These are phyloP conservation scores for Patellifolia procumbens DNA, from an alignment of 179 eudicot genomes.

Conservation along the genomic window DNA sequence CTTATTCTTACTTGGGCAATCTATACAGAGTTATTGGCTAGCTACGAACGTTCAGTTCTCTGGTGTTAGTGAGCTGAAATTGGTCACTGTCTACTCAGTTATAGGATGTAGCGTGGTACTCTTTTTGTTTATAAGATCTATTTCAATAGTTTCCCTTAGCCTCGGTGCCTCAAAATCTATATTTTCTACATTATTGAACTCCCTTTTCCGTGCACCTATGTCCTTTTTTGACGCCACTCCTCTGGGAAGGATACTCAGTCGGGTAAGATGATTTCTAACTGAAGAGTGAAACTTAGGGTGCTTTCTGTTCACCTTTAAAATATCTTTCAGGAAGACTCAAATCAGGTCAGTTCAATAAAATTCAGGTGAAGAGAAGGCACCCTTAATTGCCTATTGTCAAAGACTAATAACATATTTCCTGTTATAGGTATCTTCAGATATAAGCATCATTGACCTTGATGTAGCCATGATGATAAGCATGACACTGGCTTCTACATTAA, in stretches of 20 bases:
- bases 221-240: slow-evolving; percentile 68
- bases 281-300: background rate
- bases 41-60: slow-evolving; percentile 42
- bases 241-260: slow-evolving; percentile 65
- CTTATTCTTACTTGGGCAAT: slow-evolving; percentile 43
- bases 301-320: too few species aligned
- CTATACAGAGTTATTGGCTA: slow-evolving; percentile 48
- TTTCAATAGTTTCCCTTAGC: slow-evolving; percentile 37
- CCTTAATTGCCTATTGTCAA: background rate
- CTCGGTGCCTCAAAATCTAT: slow-evolving; percentile 42
- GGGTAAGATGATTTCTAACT: slow-evolving; percentile 39
- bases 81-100: slow-evolving; percentile 38
- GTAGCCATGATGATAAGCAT: slow-evolving; percentile 36
- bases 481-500: slow-evolving; percentile 36
- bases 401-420: slow-evolving; percentile 4
- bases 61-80: slow-evolving; percentile 25
- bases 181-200: slow-evolving; percentile 41
- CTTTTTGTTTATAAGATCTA: slow-evolving; percentile 45
- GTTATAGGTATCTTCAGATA: slow-evolving; percentile 52
- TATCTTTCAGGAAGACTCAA: too few species aligned
- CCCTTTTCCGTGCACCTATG: slow-evolving; percentile 66
- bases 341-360: too few species aligned
- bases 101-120: slow-evolving; percentile 42
- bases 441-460: slow-evolving; percentile 55
- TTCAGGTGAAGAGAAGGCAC: too few species aligned